A percentile compares a stretch with the other conserved stretches of the same genome.
Conservation (phyloP, 768 basidiomycete genomes). For the Tephrocybe sp. region DNA sequence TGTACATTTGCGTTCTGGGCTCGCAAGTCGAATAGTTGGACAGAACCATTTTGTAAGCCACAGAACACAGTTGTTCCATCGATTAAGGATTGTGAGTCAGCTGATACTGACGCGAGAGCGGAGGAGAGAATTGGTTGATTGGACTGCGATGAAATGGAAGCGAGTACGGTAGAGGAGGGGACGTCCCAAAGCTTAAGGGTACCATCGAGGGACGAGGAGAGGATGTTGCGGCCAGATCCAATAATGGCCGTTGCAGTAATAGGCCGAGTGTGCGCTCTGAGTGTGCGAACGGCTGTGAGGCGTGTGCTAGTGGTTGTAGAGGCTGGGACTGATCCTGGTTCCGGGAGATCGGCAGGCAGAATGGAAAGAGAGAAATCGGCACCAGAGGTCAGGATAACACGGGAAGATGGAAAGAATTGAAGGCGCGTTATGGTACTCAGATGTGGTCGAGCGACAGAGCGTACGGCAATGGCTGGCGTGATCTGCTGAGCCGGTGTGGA, state of each 20-base stretch:
- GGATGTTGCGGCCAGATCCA: constrained; percentile 59
- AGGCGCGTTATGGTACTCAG: constrained; percentile 54
- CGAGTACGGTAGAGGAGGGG: constrained; percentile 44
- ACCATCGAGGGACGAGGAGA: constrained; percentile 68
- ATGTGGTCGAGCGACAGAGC: constrained; percentile 38
- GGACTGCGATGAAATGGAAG: constrained; percentile 37
- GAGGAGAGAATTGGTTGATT: constrained; percentile 40
- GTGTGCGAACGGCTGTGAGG: constrained; percentile 52
- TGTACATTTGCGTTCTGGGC: constrained; percentile 27
- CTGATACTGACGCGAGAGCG: constrained; percentile 33
- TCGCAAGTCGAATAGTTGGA: constrained; percentile 56
- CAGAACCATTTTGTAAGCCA: constrained; percentile 52
- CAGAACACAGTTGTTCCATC: constrained; percentile 44
- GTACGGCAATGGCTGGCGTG: constrained; percentile 25
- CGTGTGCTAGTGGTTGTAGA: constrained; percentile 25
- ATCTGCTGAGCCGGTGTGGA: constrained; percentile 18
- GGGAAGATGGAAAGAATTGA: constrained; percentile 67
- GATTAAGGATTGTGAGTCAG: constrained; percentile 21
- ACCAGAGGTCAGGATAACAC: constrained; percentile 68
- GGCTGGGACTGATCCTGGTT: constrained; percentile 10
- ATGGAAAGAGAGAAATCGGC: constrained; percentile 67
- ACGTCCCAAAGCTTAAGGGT: constrained; percentile 76
- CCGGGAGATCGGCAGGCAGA: constrained; percentile 53
- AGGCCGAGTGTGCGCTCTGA: constrained; percentile 63
- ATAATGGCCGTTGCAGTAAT: constrained; percentile 67